Evolutionary conservation across 1,284 basidiomycete genomes (phyloP).

Genomic region (Boletus sp.): DNA sequence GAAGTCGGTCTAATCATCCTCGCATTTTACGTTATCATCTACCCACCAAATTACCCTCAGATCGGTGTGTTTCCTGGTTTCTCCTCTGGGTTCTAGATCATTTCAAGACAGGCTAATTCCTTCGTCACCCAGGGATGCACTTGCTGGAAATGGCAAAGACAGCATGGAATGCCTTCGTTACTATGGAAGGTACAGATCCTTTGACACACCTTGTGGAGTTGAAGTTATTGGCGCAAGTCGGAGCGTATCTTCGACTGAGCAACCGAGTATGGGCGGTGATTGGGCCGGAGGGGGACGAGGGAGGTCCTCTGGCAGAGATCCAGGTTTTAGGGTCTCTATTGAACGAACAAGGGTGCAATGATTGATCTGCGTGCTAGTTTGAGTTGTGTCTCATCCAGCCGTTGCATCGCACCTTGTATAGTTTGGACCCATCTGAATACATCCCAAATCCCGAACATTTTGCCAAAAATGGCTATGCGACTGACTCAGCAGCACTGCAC

Average conservation of each 20-base stretch:
- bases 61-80: slow-evolving; percentile 50
- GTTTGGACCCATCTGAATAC: background rate
- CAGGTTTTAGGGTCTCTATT: slow-evolving; percentile 39
- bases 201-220: background rate
- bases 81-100: background rate
- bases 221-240: slow-evolving; percentile 22
- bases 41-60: slow-evolving; percentile 72
- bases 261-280: slow-evolving; percentile 43
- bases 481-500: slow-evolving; percentile 23
- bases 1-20: slow-evolving; percentile 54
- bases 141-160: slow-evolving; percentile 73
- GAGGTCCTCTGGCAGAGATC: slow-evolving; percentile 57
- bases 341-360: slow-evolving; percentile 5
- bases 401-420: background rate
- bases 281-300: slow-evolving; percentile 60
- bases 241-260: slow-evolving; percentile 44
- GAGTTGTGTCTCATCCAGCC: background rate
- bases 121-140: slow-evolving; percentile 58
- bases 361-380: background rate
- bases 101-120: background rate
- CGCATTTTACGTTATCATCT: slow-evolving; percentile 63
- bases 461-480: background rate
- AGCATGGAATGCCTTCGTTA: slow-evolving; percentile 59
- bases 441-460: too few species aligned
- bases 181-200: slow-evolving; percentile 10